A percentile compares a stretch with the other conserved stretches of the same genome.
Conservation (phyloP, 1,284 basidiomycete species). For the Acaromyces ingoldii region DNA sequence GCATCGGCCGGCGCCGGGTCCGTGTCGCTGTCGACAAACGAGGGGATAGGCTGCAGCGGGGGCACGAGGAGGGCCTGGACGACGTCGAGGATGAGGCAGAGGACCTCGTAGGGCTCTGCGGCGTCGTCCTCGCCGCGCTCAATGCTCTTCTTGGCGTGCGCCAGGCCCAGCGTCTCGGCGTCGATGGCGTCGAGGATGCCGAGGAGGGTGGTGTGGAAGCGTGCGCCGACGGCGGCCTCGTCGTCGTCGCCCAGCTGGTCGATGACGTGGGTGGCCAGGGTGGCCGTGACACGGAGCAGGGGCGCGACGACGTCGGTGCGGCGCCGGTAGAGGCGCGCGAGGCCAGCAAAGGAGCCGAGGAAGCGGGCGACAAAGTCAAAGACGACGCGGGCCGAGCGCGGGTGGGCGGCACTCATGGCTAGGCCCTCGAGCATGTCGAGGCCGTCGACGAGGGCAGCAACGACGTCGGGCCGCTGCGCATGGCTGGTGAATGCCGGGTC, state of each 20-base stretch:
- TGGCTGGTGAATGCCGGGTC: constrained; percentile 15
- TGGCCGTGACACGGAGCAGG: constrained; percentile 20
- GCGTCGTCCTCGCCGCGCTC: constrained; percentile 25
- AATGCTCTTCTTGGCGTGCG: too few relatives aligned
- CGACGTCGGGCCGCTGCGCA: constrained; percentile 25
- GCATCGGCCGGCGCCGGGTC: too few relatives aligned
- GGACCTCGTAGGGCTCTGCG: constrained; percentile 19
- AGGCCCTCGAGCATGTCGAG: constrained; percentile 41
- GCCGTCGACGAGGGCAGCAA: constrained; percentile 26
- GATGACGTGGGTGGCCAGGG: too few relatives aligned
- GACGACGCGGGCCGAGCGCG: constrained; percentile 27
- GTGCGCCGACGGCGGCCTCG: too few relatives aligned
- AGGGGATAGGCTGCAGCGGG: constrained; percentile 14
- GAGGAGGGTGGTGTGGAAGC: too few relatives aligned
- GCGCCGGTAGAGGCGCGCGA: constrained; percentile 22
- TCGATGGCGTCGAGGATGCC: too few relatives aligned
- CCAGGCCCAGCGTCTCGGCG: too few relatives aligned
- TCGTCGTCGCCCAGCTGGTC: too few relatives aligned
- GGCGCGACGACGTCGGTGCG: constrained; percentile 22
- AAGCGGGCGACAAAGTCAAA: constrained; percentile 30
- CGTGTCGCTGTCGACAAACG: too few relatives aligned
- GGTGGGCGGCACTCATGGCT: constrained; percentile 24
- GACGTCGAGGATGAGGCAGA: constrained; percentile 18
- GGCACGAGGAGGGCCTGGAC: constrained; percentile 21
- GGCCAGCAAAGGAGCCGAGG: constrained; percentile 23